Base-by-base conservation (phyloP, 2,329 filamentous ascomycete genomes). In the Coniella lustricola region DNA sequence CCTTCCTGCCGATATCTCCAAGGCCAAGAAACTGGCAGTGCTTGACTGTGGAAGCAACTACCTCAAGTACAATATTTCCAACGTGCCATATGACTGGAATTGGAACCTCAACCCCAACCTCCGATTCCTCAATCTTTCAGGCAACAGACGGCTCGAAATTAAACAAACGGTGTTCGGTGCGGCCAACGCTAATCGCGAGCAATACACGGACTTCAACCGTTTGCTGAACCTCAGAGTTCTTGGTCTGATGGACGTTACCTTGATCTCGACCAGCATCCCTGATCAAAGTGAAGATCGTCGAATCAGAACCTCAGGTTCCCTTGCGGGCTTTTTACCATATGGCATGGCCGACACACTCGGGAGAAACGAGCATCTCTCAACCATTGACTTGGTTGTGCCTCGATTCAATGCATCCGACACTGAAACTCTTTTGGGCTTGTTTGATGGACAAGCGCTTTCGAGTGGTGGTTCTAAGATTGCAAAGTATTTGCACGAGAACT, bases 81-180 rank as follows among this genome's bases (percentile, higher is more conserved):
- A 98, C 61, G 95, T 95, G 75, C 93, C 91, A 0, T 98, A 98
- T 63, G 93, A 98, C 64, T 98, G 93, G 93, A 98, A 98, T 60
- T 98, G 93, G 93, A 97, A 97, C 62, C 87, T 93, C 75, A 98
- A 98, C 60, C 88, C 87, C 42, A 94, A 96, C 59, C 71, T 98
- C 56, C 86, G 90, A 54, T 98, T 94, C 62, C 82, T 98, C 54
- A 98, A 97, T 61, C 75, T 98, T 61, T 97, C 91, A 0, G 93
- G 93, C 44, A 98, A 98, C 70, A 96, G 95, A 66, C 83, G 91
- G 44, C 70, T 98, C 31, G 93, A 98, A 66, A 97, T 98, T 70
- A 85, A 85, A 61, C 76, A 79, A 57, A 80, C 79, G 21, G 72
- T 76, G 7, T 79, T 79, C 41, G 74, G 62, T 56, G 72, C 62